These are phyloP conservation scores for Komagataella pseudopastoris DNA, from an alignment of 805 yeast genomes.

Conservation along the genomic window DNA sequence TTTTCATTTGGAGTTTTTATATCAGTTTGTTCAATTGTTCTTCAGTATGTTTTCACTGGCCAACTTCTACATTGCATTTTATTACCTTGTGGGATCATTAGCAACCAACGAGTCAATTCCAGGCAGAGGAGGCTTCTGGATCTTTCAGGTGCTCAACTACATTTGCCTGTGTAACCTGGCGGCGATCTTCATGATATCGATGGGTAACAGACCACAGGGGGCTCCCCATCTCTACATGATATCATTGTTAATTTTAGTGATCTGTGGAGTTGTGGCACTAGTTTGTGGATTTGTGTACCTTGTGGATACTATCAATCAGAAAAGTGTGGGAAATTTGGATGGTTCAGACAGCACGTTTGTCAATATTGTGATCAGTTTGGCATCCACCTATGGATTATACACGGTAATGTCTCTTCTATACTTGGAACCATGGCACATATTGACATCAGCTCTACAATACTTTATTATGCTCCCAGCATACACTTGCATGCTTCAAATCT, in stretches of 20 bases:
- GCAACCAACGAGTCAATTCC: slow-evolving; percentile 32
- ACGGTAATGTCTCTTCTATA: slow-evolving; percentile 70
- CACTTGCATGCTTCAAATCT: slow-evolving; percentile 84
- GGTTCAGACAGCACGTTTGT: slow-evolving; percentile 31
- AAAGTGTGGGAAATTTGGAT: slow-evolving; percentile 22
- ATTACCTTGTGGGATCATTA: slow-evolving; percentile 83
- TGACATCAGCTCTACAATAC: slow-evolving; percentile 81
- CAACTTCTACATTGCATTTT: slow-evolving; percentile 85
- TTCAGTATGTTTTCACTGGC: slow-evolving; percentile 91
- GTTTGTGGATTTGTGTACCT: slow-evolving; percentile 77
- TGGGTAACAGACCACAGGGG: slow-evolving; percentile 98
- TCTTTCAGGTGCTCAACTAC: slow-evolving; percentile 80
- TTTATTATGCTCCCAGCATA: slow-evolving; percentile 83
- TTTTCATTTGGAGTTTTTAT: slow-evolving; percentile 77
- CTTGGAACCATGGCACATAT: slow-evolving; percentile 92
- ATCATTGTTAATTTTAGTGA: slow-evolving; percentile 57
- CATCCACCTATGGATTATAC: slow-evolving; percentile 88
- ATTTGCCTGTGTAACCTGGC: slow-evolving; percentile 70
- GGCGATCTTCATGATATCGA: slow-evolving; percentile 81
- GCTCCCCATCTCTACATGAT: slow-evolving; percentile 66
- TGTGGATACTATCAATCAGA: slow-evolving; percentile 32
- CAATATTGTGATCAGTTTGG: slow-evolving; percentile 70
- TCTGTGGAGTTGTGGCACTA: slow-evolving; percentile 74
- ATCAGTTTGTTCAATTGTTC: slow-evolving; percentile 66
- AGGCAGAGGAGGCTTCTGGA: slow-evolving; percentile 64